Conservation (phyloP, 2,329 filamentous ascomycete genomes). For the Camptophora hylomeconis region DNA sequence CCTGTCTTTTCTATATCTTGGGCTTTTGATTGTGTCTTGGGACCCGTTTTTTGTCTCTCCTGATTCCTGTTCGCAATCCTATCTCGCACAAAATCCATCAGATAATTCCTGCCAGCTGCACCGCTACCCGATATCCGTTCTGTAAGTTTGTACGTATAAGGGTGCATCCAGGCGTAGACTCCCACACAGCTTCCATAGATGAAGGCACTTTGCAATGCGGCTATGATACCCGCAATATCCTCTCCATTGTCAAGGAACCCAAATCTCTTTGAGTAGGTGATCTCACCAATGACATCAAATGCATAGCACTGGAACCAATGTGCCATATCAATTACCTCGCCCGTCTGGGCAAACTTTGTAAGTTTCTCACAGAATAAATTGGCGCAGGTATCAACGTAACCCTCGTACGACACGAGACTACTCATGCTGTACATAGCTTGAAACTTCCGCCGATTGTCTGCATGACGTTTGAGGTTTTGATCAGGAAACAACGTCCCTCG, state of each 20-base stretch:
- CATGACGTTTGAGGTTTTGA: constrained; percentile 60
- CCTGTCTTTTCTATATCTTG: constrained; percentile 8
- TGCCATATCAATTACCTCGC: constrained; percentile 23
- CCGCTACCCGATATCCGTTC: constrained; percentile 21
- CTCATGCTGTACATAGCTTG: constrained; percentile 36
- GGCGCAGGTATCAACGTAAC: constrained; percentile 35
- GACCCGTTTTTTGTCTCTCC: constrained; percentile 12
- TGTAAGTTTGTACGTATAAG: constrained; percentile 21
- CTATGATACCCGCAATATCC: constrained; percentile 45
- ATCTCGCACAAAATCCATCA: constrained; percentile 22
- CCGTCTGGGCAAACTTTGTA: constrained; percentile 22
- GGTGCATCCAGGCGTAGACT: constrained; percentile 30
- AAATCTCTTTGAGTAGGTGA: constrained; percentile 48
- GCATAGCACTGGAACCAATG: constrained; percentile 67
- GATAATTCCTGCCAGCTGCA: constrained; percentile 21
- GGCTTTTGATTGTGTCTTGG: no score
- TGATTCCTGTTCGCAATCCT: constrained; percentile 21
- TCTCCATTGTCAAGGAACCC: constrained; percentile 63
- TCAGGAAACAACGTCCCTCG: constrained; percentile 54
- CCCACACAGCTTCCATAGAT: constrained; percentile 29
- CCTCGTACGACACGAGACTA: constrained; percentile 35
- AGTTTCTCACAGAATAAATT: constrained; percentile 28
- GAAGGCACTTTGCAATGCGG: constrained; percentile 24
- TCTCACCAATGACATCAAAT: constrained; percentile 52
- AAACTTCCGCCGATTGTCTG: constrained; percentile 48